phyloP scores from a whole-genome alignment of 352 stramenopile genomes.

The Pythium vanterpoolii region DNA sequence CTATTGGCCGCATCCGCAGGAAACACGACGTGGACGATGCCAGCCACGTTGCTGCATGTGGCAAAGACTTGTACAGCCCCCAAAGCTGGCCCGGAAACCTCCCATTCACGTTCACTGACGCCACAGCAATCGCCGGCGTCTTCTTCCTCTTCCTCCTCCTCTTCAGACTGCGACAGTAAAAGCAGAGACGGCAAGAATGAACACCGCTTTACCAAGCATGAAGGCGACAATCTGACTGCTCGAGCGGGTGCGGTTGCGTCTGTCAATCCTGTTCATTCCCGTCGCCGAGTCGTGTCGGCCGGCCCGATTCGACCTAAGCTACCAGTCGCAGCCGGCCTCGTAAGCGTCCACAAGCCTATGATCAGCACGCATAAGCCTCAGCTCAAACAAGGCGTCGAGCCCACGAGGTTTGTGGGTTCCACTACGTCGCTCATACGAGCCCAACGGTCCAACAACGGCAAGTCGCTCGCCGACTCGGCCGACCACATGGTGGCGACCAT shows the following conservation, averaged over 20 bases:
- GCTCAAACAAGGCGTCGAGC: background rate
- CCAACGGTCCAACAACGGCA: constrained; percentile 39
- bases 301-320: constrained; percentile 20
- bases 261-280: background rate
- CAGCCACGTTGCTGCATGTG: background rate
- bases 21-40: background rate
- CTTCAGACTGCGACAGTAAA: constrained; percentile 1
- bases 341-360: constrained; percentile 3
- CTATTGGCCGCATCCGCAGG: background rate
- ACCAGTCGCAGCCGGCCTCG: background rate
- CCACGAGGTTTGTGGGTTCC: constrained; percentile 47
- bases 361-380: background rate
- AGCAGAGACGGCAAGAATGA: background rate
- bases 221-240: background rate
- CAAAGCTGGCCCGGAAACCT: background rate
- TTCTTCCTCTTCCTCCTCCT: constrained; percentile 12
- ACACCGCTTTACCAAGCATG: background rate
- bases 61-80: background rate
- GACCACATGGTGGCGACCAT: constrained; percentile 48
- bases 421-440: constrained; percentile 68
- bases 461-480: constrained; percentile 49
- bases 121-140: constrained; percentile 4
- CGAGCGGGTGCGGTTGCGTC: background rate
- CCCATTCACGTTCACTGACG: background rate
- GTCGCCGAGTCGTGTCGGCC: constrained; percentile 20